Base-by-base conservation (phyloP, 1,284 basidiomycete genomes). In the Ustilago cynodontis region DNA sequence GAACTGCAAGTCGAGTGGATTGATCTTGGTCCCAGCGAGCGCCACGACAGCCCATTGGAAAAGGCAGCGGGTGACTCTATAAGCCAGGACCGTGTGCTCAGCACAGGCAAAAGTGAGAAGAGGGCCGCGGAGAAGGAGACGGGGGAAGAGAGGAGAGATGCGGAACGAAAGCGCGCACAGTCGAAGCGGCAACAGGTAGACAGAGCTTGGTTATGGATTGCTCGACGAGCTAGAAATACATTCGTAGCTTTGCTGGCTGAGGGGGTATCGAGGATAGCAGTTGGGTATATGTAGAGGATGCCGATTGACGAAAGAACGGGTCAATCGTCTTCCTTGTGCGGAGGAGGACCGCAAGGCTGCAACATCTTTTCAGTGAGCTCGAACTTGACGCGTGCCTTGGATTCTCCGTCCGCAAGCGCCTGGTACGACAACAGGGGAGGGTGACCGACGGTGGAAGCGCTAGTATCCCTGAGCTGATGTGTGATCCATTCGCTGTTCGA, bases 311-410 rank as follows among this genome's bases (percentile, higher is more conserved):
- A 45, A 45, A 33, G 31, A 33, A 33, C 31, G 11, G 11, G 3
- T 65, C 52, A 75, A 37, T 94, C 93, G 68, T 98, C 95, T 75
- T 95, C 93, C 87, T 95, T 96, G 52, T 90, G 90, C 2, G 95
- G 96, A 24, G 96, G 95, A 45, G 94, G 94, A 0, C 95, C 96
- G 83, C 94, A 98, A n/a, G 96, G 96, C 86, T 98, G 95, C 47
- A 99, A 89, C 95, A 98, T 98, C 71, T 92, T 91, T 95, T 78
- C 71, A 58, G 71, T 71, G 47, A 65, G 59, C 87, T 99, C 96
- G 86, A 98, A 98, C 84, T 91, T 94, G n/a, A 92, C 89, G 59
- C 96, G 89, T 2, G 93, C 95, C 69, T 92, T 91, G 47, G 92
- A 90, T 87, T 98, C 94, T 13, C 95, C 94, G 74, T 99, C 96